Evolutionary conservation across 345 rosid species (phyloP).

Genomic region (Populus euphratica): DNA sequence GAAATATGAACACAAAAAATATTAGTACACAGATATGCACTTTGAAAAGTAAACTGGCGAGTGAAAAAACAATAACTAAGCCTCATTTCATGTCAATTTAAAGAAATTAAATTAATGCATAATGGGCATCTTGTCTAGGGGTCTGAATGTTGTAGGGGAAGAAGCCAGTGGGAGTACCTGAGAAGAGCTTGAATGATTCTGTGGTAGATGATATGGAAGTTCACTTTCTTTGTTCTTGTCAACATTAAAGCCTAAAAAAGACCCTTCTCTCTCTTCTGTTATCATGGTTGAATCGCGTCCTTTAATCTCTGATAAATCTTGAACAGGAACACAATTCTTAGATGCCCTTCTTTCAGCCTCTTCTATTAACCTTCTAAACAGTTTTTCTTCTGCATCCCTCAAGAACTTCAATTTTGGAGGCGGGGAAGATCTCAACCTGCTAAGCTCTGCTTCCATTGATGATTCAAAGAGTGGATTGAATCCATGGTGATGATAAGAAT

Average conservation of each 20-base stretch:
- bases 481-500: slow-evolving; percentile 47
- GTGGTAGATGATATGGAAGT: slow-evolving; percentile 34
- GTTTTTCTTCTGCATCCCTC: slow-evolving; percentile 90
- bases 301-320: slow-evolving; percentile 24
- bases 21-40: slow-evolving; percentile 11
- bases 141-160: slow-evolving; percentile 51
- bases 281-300: slow-evolving; percentile 9
- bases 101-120: slow-evolving; percentile 20
- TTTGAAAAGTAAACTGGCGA: slow-evolving; percentile 11
- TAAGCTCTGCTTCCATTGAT: slow-evolving; percentile 44
- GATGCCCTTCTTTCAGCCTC: slow-evolving; percentile 45
- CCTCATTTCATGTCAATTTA: slow-evolving; percentile 10
- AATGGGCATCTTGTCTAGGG: slow-evolving; percentile 34
- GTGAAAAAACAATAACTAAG: slow-evolving; percentile 17
- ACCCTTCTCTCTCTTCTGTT: slow-evolving; percentile 33
- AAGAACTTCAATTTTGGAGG: slow-evolving; percentile 95
- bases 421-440: slow-evolving; percentile 60
- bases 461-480: slow-evolving; percentile 91
- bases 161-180: slow-evolving; percentile 69
- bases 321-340: slow-evolving; percentile 19
- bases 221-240: slow-evolving; percentile 38
- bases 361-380: slow-evolving; percentile 52
- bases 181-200: slow-evolving; percentile 39
- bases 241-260: slow-evolving; percentile 56
- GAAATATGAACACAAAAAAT: background rate